Evolutionary conservation across 1,284 basidiomycete species (phyloP).

Genomic region (Puccinia triticina): DNA sequence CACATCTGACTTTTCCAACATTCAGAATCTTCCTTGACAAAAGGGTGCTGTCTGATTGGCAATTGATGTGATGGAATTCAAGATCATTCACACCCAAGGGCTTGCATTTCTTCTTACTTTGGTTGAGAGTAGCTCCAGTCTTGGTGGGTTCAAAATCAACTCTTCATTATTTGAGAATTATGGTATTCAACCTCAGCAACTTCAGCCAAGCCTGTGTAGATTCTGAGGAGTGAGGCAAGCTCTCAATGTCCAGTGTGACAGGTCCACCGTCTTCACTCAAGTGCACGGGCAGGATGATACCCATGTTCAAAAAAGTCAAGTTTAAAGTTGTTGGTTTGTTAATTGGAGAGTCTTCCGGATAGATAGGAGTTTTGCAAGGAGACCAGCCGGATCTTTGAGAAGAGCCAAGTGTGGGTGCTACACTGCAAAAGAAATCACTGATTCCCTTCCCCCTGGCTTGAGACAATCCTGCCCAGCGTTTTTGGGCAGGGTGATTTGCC

Average conservation of each 20-base stretch:
- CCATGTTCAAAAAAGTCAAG: constrained; percentile 7
- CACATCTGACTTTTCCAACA: constrained; percentile 42
- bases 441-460: constrained; percentile 15
- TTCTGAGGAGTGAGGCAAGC: not conserved
- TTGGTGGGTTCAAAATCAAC: constrained; percentile 29
- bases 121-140: not conserved
- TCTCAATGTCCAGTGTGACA: not conserved
- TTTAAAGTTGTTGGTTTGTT: not conserved
- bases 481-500: too few species aligned
- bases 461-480: too few species aligned
- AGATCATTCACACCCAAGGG: not conserved
- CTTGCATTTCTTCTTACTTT: not conserved
- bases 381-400: not conserved
- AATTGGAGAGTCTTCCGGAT: not conserved
- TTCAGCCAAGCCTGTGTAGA: not conserved
- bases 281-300: constrained; percentile 15
- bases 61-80: not conserved
- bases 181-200: constrained; percentile 22
- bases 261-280: not conserved
- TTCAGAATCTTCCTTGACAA: not conserved
- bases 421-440: constrained; percentile 14
- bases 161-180: too few species aligned
- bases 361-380: not conserved
- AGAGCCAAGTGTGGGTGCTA: constrained; percentile 8
- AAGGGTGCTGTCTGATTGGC: not conserved